Evolutionary conservation across 345 rosid species (phyloP).

Genomic region (Eucalyptus erythrocorys): DNA sequence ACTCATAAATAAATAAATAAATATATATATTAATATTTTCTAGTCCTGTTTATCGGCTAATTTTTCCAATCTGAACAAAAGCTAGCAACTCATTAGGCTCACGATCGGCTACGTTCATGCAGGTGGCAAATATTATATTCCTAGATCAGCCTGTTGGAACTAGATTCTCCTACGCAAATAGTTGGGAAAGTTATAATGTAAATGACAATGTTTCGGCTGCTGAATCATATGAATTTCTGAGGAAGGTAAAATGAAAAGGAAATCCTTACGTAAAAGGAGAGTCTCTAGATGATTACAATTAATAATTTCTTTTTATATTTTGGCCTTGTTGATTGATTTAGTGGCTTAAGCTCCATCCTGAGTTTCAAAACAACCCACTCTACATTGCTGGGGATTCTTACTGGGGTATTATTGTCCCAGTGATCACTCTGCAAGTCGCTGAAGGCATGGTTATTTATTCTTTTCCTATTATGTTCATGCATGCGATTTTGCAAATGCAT

Average conservation of each 20-base stretch:
- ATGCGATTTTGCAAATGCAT: too few relatives aligned
- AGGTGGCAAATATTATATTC: conserved; percentile 21
- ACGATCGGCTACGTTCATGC: not conserved
- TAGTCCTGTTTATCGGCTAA: too few relatives aligned
- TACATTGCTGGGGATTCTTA: conserved; percentile 23
- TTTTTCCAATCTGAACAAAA: too few relatives aligned
- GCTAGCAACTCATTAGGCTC: too few relatives aligned
- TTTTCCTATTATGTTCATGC: not conserved
- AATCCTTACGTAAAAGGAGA: not conserved
- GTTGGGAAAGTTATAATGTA: not conserved
- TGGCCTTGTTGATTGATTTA: not conserved
- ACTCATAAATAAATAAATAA: too few relatives aligned
- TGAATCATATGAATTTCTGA: not conserved
- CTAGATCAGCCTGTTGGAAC: conserved; percentile 23
- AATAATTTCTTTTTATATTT: too few relatives aligned
- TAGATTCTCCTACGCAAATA: conserved; percentile 23
- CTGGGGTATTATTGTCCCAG: conserved; percentile 6
- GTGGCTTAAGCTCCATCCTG: conserved; percentile 20
- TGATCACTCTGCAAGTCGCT: not conserved
- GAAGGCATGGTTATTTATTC: not conserved
- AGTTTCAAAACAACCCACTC: conserved; percentile 7
- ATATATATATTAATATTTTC: not conserved
- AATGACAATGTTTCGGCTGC: not conserved
- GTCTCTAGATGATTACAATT: too few relatives aligned
- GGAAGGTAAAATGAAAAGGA: conserved; percentile 1